Conservation (phyloP, 345 rosid genomes). For the Brassica carinata region DNA sequence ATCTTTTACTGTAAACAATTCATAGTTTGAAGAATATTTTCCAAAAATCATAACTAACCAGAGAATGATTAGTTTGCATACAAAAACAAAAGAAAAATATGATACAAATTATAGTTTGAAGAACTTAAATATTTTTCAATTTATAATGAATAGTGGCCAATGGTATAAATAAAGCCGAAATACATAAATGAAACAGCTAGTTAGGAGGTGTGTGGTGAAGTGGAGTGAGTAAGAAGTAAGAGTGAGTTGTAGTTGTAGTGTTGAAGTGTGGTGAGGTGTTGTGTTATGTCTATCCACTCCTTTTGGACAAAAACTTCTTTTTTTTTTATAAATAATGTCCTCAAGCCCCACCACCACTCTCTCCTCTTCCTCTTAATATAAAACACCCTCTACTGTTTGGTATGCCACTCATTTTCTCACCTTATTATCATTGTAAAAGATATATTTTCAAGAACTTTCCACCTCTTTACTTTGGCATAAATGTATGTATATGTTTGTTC, state of each 20-base stretch:
- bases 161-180: slow-evolving; percentile 5
- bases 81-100: neutral
- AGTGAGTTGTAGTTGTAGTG: slow-evolving; percentile 41
- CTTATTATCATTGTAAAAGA: neutral
- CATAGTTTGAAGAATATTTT: neutral
- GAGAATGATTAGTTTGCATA: neutral
- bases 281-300: slow-evolving; percentile 45
- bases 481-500: slow-evolving; percentile 26
- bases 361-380: slow-evolving; percentile 17
- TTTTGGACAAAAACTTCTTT: slow-evolving; percentile 8
- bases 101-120: neutral
- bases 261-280: slow-evolving; percentile 38
- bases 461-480: neutral
- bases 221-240: slow-evolving; percentile 61
- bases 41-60: neutral
- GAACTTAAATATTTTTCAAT: neutral
- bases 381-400: slow-evolving; percentile 30
- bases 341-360: slow-evolving; percentile 40
- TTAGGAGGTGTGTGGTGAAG: slow-evolving; percentile 42
- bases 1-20: neutral
- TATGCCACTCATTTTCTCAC: slow-evolving; percentile 40
- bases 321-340: slow-evolving; percentile 16
- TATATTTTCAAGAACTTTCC: slow-evolving; percentile 14
- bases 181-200: slow-evolving; percentile 26
- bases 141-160: neutral